Conservation (phyloP, 2,329 filamentous ascomycete species). For the Ophidiomyces ophidiicola region DNA sequence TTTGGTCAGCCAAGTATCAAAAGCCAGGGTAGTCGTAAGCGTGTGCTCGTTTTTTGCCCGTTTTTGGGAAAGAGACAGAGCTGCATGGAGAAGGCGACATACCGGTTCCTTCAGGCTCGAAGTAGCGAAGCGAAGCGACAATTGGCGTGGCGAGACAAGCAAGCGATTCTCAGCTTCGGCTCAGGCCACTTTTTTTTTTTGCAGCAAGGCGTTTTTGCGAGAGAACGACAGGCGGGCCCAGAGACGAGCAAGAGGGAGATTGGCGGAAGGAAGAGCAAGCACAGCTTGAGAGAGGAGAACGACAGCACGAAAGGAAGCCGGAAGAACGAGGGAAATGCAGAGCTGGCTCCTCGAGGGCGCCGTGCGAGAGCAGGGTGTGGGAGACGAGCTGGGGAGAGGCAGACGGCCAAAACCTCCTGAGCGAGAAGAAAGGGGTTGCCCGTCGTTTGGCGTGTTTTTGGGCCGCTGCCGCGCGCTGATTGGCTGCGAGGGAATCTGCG, state of each 20-base stretch:
- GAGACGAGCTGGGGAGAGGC: neutral
- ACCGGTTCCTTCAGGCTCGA: neutral
- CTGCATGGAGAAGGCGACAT: neutral
- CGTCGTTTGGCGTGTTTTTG: no score
- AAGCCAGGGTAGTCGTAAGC: neutral
- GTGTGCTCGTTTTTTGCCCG: no score
- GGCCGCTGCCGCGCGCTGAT: neutral
- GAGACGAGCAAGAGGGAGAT: slow-evolving; percentile 11
- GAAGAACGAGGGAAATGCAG: slow-evolving; percentile 11
- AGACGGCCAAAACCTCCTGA: no score
- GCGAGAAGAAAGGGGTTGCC: no score
- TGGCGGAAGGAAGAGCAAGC: slow-evolving; percentile 17
- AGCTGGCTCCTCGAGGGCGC: slow-evolving; percentile 10
- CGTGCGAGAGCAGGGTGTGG: slow-evolving; percentile 1
- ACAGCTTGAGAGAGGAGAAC: slow-evolving; percentile 25
- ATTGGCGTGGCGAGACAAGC: neutral
- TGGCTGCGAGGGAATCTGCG: neutral
- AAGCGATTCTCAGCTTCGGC: neutral
- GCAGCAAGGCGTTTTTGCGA: neutral
- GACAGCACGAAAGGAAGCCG: slow-evolving; percentile 8
- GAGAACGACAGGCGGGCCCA: slow-evolving; percentile 8
- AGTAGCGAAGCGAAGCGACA: neutral
- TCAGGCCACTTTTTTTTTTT: slow-evolving; percentile 5
- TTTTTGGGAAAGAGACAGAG: no score
- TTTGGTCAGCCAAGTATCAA: slow-evolving; percentile 4